phyloP scores from a whole-genome alignment of 192 early-diverging fungal species.

The Linnemannia hyalina region DNA sequence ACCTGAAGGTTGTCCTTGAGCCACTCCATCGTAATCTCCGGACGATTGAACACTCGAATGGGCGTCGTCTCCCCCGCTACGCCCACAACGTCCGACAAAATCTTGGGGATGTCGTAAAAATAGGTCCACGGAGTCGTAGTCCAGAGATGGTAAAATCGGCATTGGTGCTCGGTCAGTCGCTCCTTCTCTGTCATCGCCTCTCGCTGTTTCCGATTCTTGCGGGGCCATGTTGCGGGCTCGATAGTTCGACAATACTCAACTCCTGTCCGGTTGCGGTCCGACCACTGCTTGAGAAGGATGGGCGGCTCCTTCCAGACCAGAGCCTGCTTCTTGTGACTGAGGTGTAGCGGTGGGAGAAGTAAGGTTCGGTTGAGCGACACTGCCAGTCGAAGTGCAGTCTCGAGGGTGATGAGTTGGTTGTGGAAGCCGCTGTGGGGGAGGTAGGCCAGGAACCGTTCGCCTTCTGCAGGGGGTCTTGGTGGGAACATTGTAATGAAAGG shows the following conservation, averaged over 20 bases:
- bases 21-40: conserved; percentile 43
- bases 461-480: conserved; percentile 20
- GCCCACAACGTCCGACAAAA: conserved; percentile 19
- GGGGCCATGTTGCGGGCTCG: conserved; percentile 20
- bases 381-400: conserved; percentile 64
- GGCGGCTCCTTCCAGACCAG: conserved; percentile 33
- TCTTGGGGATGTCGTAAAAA: conserved; percentile 47
- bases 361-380: conserved; percentile 65
- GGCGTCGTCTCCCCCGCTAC: conserved; percentile 32
- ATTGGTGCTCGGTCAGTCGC: conserved; percentile 14
- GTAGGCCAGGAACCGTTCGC: conserved; percentile 61
- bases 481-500: conserved; percentile 54
- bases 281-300: conserved; percentile 29
- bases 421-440: conserved; percentile 68
- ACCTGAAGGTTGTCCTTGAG: conserved; percentile 31
- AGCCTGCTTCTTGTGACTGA: conserved; percentile 50
- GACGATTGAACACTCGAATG: conserved; percentile 44
- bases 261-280: conserved; percentile 25
- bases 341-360: conserved; percentile 58
- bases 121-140: conserved; percentile 50
- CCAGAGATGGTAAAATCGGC: conserved; percentile 44
- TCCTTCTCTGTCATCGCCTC: conserved; percentile 25
- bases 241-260: conserved; percentile 36
- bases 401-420: conserved; percentile 61
- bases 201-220: conserved; percentile 11